These are phyloP conservation scores for Aspergillus bertholletiae DNA, from an alignment of 495 filamentous ascomycete genomes.

Conservation along the genomic window DNA sequence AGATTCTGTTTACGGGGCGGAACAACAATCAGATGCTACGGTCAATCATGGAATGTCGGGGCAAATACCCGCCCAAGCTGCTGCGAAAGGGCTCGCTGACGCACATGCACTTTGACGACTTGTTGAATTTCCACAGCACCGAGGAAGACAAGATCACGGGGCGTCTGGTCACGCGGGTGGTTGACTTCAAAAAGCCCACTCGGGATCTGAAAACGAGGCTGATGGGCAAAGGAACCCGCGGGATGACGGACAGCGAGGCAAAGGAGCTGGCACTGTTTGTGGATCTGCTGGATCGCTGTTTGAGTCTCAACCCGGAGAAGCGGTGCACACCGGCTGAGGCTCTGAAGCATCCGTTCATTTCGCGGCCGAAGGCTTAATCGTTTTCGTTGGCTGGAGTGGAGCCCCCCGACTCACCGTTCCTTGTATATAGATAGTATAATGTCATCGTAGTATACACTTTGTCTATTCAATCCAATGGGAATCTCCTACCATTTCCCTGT, in stretches of 20 bases:
- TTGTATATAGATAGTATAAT: slow-evolving; percentile 1
- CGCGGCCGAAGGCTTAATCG: slow-evolving; percentile 25
- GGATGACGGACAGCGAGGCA: slow-evolving; percentile 67
- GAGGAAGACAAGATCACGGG: slow-evolving; percentile 84
- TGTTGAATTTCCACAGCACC: slow-evolving; percentile 79
- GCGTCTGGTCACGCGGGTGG: slow-evolving; percentile 65
- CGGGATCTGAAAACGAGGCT: slow-evolving; percentile 78
- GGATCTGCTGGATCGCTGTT: slow-evolving; percentile 80
- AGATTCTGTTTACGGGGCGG: slow-evolving; percentile 91
- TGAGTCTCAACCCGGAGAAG: slow-evolving; percentile 91
- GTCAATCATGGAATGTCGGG: slow-evolving; percentile 92
- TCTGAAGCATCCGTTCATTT: slow-evolving; percentile 80
- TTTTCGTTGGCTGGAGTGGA: neutral
- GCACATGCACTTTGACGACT: slow-evolving; percentile 78
- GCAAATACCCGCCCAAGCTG: slow-evolving; percentile 84
- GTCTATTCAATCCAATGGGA: neutral
- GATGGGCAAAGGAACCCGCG: slow-evolving; percentile 63
- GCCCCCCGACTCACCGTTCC: neutral
- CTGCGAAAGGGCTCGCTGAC: slow-evolving; percentile 74
- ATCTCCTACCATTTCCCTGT: neutral
- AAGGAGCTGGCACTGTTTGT: slow-evolving; percentile 79
- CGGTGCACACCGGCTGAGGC: slow-evolving; percentile 83
- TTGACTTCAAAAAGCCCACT: slow-evolving; percentile 75
- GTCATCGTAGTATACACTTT: neutral
- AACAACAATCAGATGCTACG: slow-evolving; percentile 98